phyloP scores from a whole-genome alignment of 2,329 filamentous ascomycete genomes.

The Colletotrichum neosansevieriae region DNA sequence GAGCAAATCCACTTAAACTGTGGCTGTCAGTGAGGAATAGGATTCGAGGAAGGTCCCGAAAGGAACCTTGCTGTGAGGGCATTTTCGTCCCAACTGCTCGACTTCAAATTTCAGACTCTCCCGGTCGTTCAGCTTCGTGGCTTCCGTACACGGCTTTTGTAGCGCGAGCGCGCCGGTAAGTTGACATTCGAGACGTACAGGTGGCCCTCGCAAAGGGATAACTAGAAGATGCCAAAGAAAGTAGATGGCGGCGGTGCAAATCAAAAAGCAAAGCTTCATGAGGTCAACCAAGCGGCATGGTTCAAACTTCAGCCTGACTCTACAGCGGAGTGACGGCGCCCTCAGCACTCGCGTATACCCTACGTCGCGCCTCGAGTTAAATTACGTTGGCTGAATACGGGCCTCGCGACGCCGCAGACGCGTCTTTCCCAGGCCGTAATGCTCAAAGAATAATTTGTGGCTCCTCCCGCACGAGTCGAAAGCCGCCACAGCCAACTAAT shows the following conservation, averaged over 20 bases:
- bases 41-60: slow-evolving; percentile 20
- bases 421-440: slow-evolving; percentile 29
- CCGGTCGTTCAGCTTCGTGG: background rate
- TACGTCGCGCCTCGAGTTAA: slow-evolving; percentile 33
- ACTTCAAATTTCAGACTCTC: slow-evolving; percentile 29
- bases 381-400: slow-evolving; percentile 27
- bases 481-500: slow-evolving; percentile 34
- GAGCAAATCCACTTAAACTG: slow-evolving; percentile 6
- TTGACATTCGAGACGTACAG: slow-evolving; percentile 21
- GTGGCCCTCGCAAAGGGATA: slow-evolving; percentile 24
- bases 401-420: slow-evolving; percentile 29
- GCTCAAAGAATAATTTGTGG: slow-evolving; percentile 33
- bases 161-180: background rate
- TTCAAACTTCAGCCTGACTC: slow-evolving; percentile 24
- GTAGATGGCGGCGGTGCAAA: background rate
- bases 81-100: slow-evolving; percentile 31
- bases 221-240: background rate
- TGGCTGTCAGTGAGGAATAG: slow-evolving; percentile 20
- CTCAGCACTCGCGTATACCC: slow-evolving; percentile 24
- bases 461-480: slow-evolving; percentile 35
- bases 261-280: slow-evolving; percentile 1
- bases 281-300: background rate
- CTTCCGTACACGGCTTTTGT: background rate
- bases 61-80: slow-evolving; percentile 8
- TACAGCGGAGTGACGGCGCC: slow-evolving; percentile 19